These are phyloP conservation scores for Nicotiana knightiana DNA, from an alignment of 257 asterid genomes.

Conservation along the genomic window DNA sequence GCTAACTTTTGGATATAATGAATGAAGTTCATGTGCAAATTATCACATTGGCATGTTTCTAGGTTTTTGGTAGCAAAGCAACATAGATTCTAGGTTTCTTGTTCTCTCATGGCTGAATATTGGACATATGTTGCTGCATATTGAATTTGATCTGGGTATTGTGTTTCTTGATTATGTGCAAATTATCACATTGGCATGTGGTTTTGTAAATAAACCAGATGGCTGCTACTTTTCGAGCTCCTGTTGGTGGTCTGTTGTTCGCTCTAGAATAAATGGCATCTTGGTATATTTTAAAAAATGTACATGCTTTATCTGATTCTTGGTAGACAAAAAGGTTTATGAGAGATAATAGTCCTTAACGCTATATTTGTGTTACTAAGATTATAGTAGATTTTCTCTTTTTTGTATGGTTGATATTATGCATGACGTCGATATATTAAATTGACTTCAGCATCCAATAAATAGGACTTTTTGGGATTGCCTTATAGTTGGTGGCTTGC, in stretches of 20 bases:
- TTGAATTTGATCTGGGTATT: too few species aligned
- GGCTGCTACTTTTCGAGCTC: too few species aligned
- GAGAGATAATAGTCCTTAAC: background rate
- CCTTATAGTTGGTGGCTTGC: background rate
- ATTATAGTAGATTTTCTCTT: background rate
- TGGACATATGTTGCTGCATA: too few species aligned
- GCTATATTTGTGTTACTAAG: background rate
- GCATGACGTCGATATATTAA: background rate
- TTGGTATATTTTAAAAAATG: conserved; percentile 45
- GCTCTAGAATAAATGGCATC: conserved; percentile 96
- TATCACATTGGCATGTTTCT: too few species aligned
- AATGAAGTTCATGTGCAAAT: too few species aligned
- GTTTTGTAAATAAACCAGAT: too few species aligned
- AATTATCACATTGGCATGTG: too few species aligned
- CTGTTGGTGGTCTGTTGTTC: background rate
- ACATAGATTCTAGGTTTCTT: too few species aligned
- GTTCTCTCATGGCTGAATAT: too few species aligned
- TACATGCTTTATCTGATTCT: conserved; percentile 1
- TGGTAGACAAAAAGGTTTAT: background rate
- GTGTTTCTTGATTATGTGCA: too few species aligned
- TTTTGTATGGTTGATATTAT: background rate
- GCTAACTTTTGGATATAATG: too few species aligned
- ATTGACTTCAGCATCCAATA: background rate
- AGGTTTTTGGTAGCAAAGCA: too few species aligned
- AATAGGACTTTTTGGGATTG: background rate